Percentiles rank a stretch among this genome's conserved stretches.
phyloP scores from a whole-genome alignment of 1,284 basidiomycete species.

The Trametes versicolor region DNA sequence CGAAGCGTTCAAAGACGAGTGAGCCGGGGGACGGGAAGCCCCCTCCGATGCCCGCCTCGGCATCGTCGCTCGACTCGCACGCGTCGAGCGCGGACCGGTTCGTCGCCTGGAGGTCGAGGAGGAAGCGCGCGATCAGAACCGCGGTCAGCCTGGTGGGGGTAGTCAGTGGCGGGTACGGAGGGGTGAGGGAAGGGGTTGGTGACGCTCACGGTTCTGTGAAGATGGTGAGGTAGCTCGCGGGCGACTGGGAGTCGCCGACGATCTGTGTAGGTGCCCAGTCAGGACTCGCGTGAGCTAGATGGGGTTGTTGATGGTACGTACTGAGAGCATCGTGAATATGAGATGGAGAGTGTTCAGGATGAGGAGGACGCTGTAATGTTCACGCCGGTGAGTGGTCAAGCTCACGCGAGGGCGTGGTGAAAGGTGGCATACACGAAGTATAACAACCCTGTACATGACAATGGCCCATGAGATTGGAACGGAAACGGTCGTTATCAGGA shows the following conservation, averaged over 20 bases:
- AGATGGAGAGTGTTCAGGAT: not conserved
- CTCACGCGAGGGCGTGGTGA: too few relatives aligned
- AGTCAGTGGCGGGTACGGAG: too few relatives aligned
- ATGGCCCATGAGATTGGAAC: not conserved
- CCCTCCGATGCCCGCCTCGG: not conserved
- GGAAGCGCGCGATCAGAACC: slow-evolving; percentile 2
- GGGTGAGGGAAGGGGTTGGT: not conserved
- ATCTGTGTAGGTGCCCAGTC: not conserved
- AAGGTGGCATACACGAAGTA: not conserved
- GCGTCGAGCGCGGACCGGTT: not conserved
- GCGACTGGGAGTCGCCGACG: not conserved
- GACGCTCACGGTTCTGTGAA: not conserved
- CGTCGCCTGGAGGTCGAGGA: not conserved
- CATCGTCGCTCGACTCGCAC: not conserved
- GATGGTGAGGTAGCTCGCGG: slow-evolving; percentile 3
- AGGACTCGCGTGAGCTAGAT: not conserved
- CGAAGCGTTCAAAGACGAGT: not conserved
- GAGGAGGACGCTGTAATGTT: not conserved
- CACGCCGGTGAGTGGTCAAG: not conserved
- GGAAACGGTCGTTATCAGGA: not conserved
- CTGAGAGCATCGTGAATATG: slow-evolving; percentile 1
- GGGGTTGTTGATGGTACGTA: not conserved
- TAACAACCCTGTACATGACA: not conserved
- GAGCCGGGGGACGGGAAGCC: not conserved
- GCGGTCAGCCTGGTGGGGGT: slow-evolving; percentile 1